A percentile compares a stretch with the other conserved stretches of the same genome.
These are phyloP conservation scores for Phoma herbarum DNA, from an alignment of 2,329 filamentous ascomycete genomes.

Conservation along the genomic window DNA sequence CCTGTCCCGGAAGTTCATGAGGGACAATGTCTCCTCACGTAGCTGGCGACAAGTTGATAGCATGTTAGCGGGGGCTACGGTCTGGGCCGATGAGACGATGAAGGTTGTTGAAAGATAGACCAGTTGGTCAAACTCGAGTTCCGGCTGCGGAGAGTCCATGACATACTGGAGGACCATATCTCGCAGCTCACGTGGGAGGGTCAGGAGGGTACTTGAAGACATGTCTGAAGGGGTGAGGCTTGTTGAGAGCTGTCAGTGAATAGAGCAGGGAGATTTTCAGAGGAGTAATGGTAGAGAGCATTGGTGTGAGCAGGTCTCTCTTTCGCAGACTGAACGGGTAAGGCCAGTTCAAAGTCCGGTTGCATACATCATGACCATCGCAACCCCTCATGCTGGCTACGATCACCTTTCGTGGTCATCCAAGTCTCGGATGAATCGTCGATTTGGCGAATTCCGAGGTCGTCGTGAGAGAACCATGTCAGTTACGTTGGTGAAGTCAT, in stretches of 20 bases:
- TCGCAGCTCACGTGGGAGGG: not conserved
- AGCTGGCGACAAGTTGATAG: not conserved
- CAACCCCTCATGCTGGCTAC: not conserved
- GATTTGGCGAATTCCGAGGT: not conserved
- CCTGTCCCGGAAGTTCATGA: not conserved
- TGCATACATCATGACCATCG: not conserved
- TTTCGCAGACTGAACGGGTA: not conserved
- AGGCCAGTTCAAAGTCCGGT: not conserved
- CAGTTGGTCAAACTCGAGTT: not conserved
- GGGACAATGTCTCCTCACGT: not conserved
- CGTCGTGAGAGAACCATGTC: not conserved
- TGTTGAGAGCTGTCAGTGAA: not conserved
- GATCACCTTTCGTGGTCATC: not conserved
- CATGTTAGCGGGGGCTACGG: not conserved
- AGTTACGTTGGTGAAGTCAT: not conserved
- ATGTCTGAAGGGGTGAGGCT: not conserved
- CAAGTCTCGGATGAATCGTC: not conserved
- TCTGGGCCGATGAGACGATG: not conserved
- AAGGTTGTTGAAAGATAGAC: not conserved
- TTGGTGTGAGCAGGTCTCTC: not conserved
- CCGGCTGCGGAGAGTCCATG: not conserved
- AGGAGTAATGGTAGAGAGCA: no score
- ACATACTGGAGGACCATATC: not conserved
- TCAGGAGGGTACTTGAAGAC: not conserved
- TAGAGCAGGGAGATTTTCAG: no score